Evolutionary conservation across 2,329 filamentous ascomycete species (phyloP), one percentile per base, ranked within the genome.

Genomic region (Colletotrichum tropicicola): DNA sequence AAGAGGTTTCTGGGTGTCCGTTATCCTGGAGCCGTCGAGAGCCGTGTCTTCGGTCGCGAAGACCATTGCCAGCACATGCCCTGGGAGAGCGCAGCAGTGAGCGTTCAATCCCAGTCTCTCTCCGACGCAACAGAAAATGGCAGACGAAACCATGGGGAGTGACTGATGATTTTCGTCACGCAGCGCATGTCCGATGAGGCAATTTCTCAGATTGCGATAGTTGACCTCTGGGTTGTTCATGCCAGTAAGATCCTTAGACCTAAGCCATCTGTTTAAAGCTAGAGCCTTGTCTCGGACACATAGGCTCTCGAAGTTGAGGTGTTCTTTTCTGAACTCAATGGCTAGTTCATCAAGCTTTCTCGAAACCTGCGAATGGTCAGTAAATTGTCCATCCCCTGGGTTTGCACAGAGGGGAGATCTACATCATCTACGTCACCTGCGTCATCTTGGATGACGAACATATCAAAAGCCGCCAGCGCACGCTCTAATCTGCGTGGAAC

Each of bases 121-220:
- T 1, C 93, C 94, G 15, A 98, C 77, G 61, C 89, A 90, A 73
- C 92, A 96, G 78, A 91, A 99, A 67, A 98, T 97, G 65, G 91
- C 91, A 59, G 91, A 91, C 2, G 93, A 96, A 66, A 98, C 91
- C 53, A 98, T 84, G 2, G 95, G 96, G 8, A 98, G 83, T 2
- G 94, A 95, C 27, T 92, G 89, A 72, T 97, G 93, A 0, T 86
- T 84, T 6, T 86, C 79, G 52, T 92, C 89, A 35, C 88, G 89
- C 44, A 98, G 82, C 4, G 92, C 93, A 66, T 97, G 84, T 9
- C 93, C 93, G 59, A 99, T 89, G 70, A 97, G 92, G 71, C 92
- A 97, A 77, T 98, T 97, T 67, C 92, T 88, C 62, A 98, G 79
- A 63, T 91, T 90, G 70, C 93, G 89, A 74, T 96, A 98, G 58